A percentile compares a stretch with the other conserved stretches of the same genome.
These are phyloP conservation scores for Erysimum cheiri DNA, from an alignment of 441 rosid species.

Conservation along the genomic window DNA sequence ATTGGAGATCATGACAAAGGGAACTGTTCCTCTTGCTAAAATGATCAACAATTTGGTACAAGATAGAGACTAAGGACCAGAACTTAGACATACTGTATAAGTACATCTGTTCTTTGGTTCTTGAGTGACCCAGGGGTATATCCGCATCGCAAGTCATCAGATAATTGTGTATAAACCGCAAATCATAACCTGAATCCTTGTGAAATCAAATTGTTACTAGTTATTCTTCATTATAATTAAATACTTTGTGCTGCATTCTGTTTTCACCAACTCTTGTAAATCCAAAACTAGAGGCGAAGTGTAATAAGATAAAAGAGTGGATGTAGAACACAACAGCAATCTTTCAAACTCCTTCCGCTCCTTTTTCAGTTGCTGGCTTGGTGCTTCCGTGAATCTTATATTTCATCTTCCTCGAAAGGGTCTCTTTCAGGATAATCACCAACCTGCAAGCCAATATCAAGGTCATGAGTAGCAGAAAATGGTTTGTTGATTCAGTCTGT, in stretches of 20 bases:
- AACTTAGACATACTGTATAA: slow-evolving; percentile 30
- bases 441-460: slow-evolving; percentile 51
- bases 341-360: slow-evolving; percentile 15
- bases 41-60: slow-evolving; percentile 81
- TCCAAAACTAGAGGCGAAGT: slow-evolving; percentile 7
- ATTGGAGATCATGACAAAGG: slow-evolving; percentile 93
- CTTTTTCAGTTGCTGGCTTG: background rate
- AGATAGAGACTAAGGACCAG: slow-evolving; percentile 68
- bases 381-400: slow-evolving; percentile 43
- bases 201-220: slow-evolving; percentile 23
- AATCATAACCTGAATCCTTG: slow-evolving; percentile 23
- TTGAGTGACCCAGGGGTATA: background rate
- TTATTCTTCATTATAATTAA: slow-evolving; percentile 16
- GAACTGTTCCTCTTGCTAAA: slow-evolving; percentile 83
- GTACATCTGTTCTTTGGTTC: slow-evolving; percentile 29
- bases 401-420: slow-evolving; percentile 69
- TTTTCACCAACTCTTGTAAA: slow-evolving; percentile 31
- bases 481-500: background rate
- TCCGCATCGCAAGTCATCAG: slow-evolving; percentile 12
- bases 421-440: slow-evolving; percentile 74
- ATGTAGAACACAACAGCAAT: slow-evolving; percentile 23
- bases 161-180: slow-evolving; percentile 38
- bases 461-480: slow-evolving; percentile 16
- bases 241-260: slow-evolving; percentile 23
- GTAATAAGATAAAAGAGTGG: slow-evolving; percentile 13